phyloP scores from a whole-genome alignment of 306 rosid genomes.

The Fagus sylvatica region DNA sequence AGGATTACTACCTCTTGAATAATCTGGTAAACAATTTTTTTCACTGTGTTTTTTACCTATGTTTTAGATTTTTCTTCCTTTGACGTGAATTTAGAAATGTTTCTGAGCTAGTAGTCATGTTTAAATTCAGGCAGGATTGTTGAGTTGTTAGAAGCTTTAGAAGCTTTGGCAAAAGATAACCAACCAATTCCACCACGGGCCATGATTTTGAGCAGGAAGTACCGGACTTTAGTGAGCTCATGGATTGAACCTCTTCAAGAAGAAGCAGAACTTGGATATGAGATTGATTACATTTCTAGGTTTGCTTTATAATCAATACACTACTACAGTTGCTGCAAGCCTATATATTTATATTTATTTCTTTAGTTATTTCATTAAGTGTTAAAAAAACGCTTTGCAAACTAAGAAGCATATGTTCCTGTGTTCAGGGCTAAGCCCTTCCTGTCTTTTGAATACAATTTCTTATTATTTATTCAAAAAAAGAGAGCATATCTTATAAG shows the following conservation, averaged over 20 bases:
- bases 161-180: conserved; percentile 75
- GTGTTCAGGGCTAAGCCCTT: background rate
- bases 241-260: conserved; percentile 99
- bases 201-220: conserved; percentile 93
- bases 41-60: background rate
- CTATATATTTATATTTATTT: conserved; percentile 2
- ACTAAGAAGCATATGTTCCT: background rate
- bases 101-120: conserved; percentile 31
- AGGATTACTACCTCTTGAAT: background rate
- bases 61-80: background rate
- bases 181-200: conserved; percentile 84
- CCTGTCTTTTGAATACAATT: background rate
- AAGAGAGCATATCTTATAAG: background rate
- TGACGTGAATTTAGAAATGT: background rate
- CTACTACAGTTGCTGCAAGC: conserved; percentile 22
- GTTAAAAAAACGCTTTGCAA: background rate
- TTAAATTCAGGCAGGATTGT: conserved; percentile 73
- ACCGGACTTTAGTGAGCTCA: conserved; percentile 89
- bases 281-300: conserved; percentile 96
- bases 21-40: background rate
- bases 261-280: conserved; percentile 96
- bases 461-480: background rate
- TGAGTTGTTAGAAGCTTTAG: conserved; percentile 87
- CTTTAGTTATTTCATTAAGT: background rate
- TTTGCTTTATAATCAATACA: conserved; percentile 20